phyloP scores from a whole-genome alignment of 192 early-diverging fungal genomes.

The Entomortierella parvispora region DNA sequence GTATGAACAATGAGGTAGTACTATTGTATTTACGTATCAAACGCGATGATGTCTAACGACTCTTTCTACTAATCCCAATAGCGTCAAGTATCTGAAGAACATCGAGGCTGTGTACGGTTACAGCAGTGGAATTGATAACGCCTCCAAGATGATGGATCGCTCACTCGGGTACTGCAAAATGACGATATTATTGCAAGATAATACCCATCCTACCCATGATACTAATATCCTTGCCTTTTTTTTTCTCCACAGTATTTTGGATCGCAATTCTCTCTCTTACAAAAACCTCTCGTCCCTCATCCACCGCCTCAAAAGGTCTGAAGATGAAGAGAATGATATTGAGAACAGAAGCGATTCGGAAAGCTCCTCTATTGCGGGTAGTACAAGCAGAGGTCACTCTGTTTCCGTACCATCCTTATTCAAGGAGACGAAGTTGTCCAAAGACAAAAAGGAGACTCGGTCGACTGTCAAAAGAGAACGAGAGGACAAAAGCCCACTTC shows the following conservation, averaged over 20 bases:
- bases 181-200: neutral
- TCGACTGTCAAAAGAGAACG: too few relatives aligned
- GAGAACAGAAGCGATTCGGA: neutral
- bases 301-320: neutral
- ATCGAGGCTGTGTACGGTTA: slow-evolving; percentile 15
- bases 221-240: neutral
- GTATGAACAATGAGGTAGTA: too few relatives aligned
- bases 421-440: too few relatives aligned
- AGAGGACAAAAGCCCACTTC: too few relatives aligned
- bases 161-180: neutral
- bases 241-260: neutral
- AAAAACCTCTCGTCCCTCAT: neutral
- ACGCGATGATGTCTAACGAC: too few relatives aligned
- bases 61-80: too few relatives aligned
- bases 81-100: slow-evolving; percentile 2
- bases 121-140: slow-evolving; percentile 11
- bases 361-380: neutral
- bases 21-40: too few relatives aligned
- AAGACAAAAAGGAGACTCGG: too few relatives aligned
- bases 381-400: too few relatives aligned
- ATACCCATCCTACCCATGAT: neutral
- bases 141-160: slow-evolving; percentile 14
- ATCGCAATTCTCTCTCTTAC: neutral
- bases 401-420: too few relatives aligned
- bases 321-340: neutral